A percentile compares a stretch with the other conserved stretches of the same genome.
These are phyloP conservation scores for Leccinum longicurvipes DNA, from an alignment of 768 basidiomycete genomes.

Conservation along the genomic window DNA sequence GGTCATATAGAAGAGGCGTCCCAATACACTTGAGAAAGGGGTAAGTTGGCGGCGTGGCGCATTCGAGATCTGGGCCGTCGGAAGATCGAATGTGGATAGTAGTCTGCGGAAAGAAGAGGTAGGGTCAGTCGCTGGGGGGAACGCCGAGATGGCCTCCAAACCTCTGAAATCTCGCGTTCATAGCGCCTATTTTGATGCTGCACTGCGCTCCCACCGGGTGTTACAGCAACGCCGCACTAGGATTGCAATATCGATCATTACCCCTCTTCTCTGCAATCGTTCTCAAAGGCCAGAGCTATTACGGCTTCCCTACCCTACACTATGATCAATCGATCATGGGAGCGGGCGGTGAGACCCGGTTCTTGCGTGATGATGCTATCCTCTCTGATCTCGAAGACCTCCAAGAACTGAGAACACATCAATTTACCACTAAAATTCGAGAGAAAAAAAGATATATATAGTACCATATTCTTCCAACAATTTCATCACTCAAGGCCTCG, in stretches of 20 bases:
- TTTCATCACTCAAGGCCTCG: neutral
- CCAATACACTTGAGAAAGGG: neutral
- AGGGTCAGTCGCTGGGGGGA: neutral
- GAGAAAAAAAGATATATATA: neutral
- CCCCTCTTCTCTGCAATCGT: neutral
- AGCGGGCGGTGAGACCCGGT: neutral
- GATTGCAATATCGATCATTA: conserved; percentile 2
- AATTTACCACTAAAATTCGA: neutral
- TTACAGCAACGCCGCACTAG: conserved; percentile 1
- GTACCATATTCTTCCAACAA: neutral
- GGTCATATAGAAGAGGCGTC: neutral
- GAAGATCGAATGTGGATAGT: neutral
- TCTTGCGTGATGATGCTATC: conserved; percentile 3
- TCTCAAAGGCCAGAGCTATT: neutral
- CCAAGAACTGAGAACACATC: neutral
- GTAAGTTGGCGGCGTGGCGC: no score
- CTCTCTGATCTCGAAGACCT: neutral
- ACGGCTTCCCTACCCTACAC: neutral
- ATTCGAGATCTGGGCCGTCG: neutral
- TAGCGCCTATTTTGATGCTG: conserved; percentile 6
- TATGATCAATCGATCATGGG: neutral
- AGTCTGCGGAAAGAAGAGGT: neutral
- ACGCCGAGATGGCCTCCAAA: neutral
- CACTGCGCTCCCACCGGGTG: conserved; percentile 5
- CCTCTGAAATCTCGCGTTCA: conserved; percentile 9